Conservation (phyloP, 2,329 filamentous ascomycete species). For the Penicillium sp. region DNA sequence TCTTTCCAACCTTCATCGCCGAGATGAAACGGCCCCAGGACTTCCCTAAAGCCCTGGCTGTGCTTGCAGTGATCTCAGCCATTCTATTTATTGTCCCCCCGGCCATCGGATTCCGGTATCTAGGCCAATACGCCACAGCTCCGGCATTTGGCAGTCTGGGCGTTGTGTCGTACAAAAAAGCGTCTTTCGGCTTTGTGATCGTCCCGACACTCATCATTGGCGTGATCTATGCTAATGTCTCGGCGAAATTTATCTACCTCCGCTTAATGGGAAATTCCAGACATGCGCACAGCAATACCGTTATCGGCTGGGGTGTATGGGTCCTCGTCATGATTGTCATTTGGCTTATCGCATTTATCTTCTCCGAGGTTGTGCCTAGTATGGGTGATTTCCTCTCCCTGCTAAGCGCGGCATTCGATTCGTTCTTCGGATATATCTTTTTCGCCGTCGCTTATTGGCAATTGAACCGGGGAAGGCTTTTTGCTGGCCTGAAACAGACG, state of each 20-base stretch:
- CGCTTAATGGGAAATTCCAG: slow-evolving; percentile 45
- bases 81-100: slow-evolving; percentile 54
- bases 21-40: slow-evolving; percentile 54
- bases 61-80: slow-evolving; percentile 45
- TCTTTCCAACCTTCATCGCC: slow-evolving; percentile 54
- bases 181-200: slow-evolving; percentile 53
- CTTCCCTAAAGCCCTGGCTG: slow-evolving; percentile 53
- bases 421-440: slow-evolving; percentile 54
- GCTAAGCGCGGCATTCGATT: slow-evolving; percentile 51
- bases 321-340: slow-evolving; percentile 42
- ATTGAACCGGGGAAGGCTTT: slow-evolving; percentile 44
- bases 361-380: slow-evolving; percentile 50
- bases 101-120: slow-evolving; percentile 50
- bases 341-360: slow-evolving; percentile 49
- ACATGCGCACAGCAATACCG: slow-evolving; percentile 50
- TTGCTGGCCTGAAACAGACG: slow-evolving; percentile 34
- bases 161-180: slow-evolving; percentile 48
- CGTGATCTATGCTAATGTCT: slow-evolving; percentile 53
- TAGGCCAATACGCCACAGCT: slow-evolving; percentile 52
- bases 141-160: slow-evolving; percentile 52
- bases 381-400: slow-evolving; percentile 54
- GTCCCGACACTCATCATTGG: slow-evolving; percentile 52
- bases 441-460: slow-evolving; percentile 53
- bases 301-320: slow-evolving; percentile 52
- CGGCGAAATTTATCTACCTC: slow-evolving; percentile 49